Evolutionary conservation across 306 rosid genomes (phyloP).

Genomic region (Quercus robur): DNA sequence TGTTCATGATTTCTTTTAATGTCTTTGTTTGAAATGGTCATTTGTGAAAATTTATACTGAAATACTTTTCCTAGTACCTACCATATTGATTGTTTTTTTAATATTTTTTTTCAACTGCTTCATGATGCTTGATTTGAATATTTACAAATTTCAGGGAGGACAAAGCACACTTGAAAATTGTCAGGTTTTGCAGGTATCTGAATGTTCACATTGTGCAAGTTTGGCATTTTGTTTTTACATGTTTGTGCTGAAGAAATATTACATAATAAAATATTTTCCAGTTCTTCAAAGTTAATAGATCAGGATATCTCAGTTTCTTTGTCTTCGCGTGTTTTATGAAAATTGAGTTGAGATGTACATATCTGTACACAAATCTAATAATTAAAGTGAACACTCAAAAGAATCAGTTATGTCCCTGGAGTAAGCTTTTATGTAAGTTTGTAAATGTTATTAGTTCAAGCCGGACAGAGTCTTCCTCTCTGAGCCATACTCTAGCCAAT

Average conservation of each 20-base stretch:
- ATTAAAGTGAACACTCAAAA: not conserved
- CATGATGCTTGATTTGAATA: constrained; percentile 26
- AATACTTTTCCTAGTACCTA: not conserved
- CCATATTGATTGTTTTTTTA: not conserved
- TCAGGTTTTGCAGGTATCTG: constrained; percentile 81
- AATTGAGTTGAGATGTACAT: not conserved
- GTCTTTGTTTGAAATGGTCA: not conserved
- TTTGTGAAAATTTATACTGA: not conserved
- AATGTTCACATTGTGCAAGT: not conserved
- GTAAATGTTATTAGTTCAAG: not conserved
- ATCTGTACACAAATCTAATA: not conserved
- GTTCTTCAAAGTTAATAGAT: not conserved
- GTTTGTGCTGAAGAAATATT: not conserved
- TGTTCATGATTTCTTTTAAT: not conserved
- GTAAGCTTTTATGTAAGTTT: not conserved
- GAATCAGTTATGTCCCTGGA: not conserved
- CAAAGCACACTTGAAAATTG: constrained; percentile 87
- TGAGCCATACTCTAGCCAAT: not conserved
- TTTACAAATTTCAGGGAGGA: constrained; percentile 71
- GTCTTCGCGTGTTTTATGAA: not conserved
- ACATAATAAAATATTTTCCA: no score
- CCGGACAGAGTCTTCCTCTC: not conserved
- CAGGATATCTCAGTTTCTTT: not conserved
- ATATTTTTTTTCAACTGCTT: not conserved
- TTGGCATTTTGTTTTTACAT: not conserved